These are phyloP conservation scores for Lactarius psammicola DNA, from an alignment of 768 basidiomycete species.

Conservation along the genomic window DNA sequence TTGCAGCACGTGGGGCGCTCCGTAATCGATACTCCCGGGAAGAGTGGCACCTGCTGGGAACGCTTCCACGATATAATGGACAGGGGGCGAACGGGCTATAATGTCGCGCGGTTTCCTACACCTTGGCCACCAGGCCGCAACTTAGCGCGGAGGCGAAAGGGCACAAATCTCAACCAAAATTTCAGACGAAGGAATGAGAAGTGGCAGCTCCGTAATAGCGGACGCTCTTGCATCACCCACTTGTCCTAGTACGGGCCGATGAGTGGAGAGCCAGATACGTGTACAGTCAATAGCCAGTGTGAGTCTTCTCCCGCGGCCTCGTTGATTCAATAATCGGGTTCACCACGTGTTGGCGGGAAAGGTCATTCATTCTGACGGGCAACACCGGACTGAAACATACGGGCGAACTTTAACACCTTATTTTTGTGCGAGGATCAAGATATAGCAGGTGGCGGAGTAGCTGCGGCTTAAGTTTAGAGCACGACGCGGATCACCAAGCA, in stretches of 20 bases:
- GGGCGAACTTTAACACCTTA: not conserved
- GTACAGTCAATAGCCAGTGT: not conserved
- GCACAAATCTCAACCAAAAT: conserved; percentile 13
- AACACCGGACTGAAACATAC: not conserved
- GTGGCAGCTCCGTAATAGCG: conserved; percentile 1
- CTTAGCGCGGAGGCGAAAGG: not conserved
- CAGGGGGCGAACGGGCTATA: conserved; percentile 1
- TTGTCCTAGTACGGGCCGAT: not conserved
- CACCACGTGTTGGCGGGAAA: not conserved
- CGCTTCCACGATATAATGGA: conserved; percentile 7
- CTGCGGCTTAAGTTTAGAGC: not conserved
- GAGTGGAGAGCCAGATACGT: not conserved
- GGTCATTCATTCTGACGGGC: not conserved
- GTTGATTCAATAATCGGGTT: not conserved
- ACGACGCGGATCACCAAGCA: conserved; percentile 3
- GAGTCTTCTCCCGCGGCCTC: not conserved
- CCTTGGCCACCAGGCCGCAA: conserved; percentile 9
- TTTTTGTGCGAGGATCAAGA: not conserved
- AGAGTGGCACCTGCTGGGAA: conserved; percentile 7
- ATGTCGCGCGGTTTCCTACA: conserved; percentile 9
- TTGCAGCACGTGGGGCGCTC: conserved; percentile 12
- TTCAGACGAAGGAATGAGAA: conserved; percentile 3
- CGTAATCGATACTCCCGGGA: conserved; percentile 1
- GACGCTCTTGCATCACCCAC: not conserved
- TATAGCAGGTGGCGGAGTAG: not conserved